Evolutionary conservation across 1,284 basidiomycete species (phyloP), one percentile per base, ranked within the genome.

Genomic region (Moesziomyces antarcticus): DNA sequence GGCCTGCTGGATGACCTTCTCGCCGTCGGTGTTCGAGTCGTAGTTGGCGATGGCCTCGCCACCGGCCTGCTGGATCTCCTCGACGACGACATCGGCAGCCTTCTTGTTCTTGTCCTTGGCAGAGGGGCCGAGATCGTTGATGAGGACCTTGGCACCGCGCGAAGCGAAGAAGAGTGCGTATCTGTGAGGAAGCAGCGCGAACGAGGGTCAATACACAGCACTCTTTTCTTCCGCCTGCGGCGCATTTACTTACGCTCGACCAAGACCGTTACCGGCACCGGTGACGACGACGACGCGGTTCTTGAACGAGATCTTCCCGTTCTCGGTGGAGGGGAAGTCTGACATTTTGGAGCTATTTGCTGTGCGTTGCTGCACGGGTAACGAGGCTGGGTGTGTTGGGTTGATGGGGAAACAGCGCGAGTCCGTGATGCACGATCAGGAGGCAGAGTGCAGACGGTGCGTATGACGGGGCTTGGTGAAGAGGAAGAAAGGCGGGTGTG

Each of bases 191-290:
- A 35, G 9, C 6, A 6, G 27, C 11, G 27, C 37, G 30, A 40
- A 42, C 22, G 22, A 37, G 33, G 16, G 16, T 40, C 37, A 40
- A 18, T 16, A 40, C 16, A 18, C 13, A 40, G 37, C 6, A 16
- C 7, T 40, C 16, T 14, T 20, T 84, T 81, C 97, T 84, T 81
- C 97, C 92, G 92, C 89, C 86, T 90, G 91, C 13, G 2, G 30
- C 30, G 30, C 30, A 33, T 14, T 21, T 46, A 87, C 92, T 84
- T 81, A 97, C 92, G 92, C 89, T 86, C 90, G 91, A 56, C 96
- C 96, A 24, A 99, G 88, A 40, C 97, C 96, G 71, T 94, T 93
- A 35, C 97, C 97, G 56, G 94, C 95, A 60, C 97, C 97, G 50
- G 97, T 99, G 73, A 99, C 87, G 77, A 99, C 89, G 74, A 95